phyloP scores from a whole-genome alignment of 1,139 yeast genomes.

The Meyerozyma sp. region DNA sequence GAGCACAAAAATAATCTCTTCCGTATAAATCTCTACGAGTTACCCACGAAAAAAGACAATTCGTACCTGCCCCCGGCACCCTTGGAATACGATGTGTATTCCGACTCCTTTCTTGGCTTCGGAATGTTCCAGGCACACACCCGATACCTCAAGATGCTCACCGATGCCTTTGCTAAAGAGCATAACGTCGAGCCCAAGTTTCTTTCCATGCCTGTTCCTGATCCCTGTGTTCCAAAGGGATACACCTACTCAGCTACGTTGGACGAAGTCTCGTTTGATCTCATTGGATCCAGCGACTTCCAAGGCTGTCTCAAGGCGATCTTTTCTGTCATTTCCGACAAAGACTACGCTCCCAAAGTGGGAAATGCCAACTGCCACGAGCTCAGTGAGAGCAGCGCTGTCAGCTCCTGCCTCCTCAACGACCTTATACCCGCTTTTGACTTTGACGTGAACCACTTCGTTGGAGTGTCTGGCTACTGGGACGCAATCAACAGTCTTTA shows the following conservation, averaged over 20 bases:
- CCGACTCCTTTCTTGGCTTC: conserved; percentile 70
- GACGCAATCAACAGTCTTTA: conserved; percentile 54
- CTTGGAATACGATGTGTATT: conserved; percentile 49
- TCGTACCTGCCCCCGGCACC: conserved; percentile 12
- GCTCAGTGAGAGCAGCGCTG: conserved; percentile 23
- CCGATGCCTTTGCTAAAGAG: conserved; percentile 17
- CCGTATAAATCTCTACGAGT: conserved; percentile 41
- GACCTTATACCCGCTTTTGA: conserved; percentile 64
- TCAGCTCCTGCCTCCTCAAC: conserved; percentile 45
- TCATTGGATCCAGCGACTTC: conserved; percentile 59
- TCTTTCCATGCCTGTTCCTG: conserved; percentile 27
- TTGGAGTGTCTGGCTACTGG: conserved; percentile 84
- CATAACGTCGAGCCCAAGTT: conserved; percentile 10
- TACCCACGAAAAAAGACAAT: conserved; percentile 15
- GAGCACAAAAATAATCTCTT: conserved; percentile 54
- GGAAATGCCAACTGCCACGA: conserved; percentile 22
- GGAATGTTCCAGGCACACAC: conserved; percentile 70
- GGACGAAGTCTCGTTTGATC: conserved; percentile 24
- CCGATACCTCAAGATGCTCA: conserved; percentile 39
- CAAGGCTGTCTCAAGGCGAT: conserved; percentile 47
- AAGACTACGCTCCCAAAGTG: conserved; percentile 19
- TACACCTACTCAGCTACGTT: conserved; percentile 20
- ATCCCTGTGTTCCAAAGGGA: conserved; percentile 63
- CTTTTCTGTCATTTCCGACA: conserved; percentile 46
- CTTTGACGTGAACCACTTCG: conserved; percentile 60